Conservation (phyloP, 2,329 filamentous ascomycete species). For the Pezicula radicicola region DNA sequence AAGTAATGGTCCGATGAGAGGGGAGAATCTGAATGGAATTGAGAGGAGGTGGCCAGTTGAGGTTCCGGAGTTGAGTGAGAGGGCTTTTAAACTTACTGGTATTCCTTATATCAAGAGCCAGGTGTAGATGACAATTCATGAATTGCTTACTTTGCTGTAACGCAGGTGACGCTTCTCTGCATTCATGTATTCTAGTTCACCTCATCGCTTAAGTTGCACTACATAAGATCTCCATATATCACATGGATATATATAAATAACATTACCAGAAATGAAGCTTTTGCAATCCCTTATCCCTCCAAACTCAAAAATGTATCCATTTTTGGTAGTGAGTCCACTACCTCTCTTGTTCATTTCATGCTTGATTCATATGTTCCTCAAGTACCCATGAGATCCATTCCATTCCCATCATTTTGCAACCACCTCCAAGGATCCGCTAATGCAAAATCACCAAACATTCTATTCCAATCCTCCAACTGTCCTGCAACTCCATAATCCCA, state of each 20-base stretch:
- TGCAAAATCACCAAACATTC: neutral
- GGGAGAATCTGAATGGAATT: constrained; percentile 19
- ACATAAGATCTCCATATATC: no score
- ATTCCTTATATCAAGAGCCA: constrained; percentile 36
- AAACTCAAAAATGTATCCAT: no score
- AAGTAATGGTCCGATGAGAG: constrained; percentile 24
- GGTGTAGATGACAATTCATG: no score
- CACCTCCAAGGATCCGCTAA: neutral
- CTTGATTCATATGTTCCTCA: neutral
- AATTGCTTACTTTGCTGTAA: no score
- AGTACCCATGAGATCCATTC: neutral
- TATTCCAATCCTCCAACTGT: neutral
- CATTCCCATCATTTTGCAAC: neutral
- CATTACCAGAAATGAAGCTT: no score
- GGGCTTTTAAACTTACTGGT: constrained; percentile 42
- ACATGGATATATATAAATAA: no score
- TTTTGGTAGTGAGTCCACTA: neutral
- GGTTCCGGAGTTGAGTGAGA: constrained; percentile 6
- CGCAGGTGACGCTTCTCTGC: no score
- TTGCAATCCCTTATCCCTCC: no score
- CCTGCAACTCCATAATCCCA: neutral
- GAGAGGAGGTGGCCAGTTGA: neutral
- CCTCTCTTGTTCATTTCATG: neutral
- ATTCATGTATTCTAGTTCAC: no score
- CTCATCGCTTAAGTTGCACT: no score